Evolutionary conservation across 148 eudicot species (phyloP).

Genomic region (Fagopyrum tataricum): DNA sequence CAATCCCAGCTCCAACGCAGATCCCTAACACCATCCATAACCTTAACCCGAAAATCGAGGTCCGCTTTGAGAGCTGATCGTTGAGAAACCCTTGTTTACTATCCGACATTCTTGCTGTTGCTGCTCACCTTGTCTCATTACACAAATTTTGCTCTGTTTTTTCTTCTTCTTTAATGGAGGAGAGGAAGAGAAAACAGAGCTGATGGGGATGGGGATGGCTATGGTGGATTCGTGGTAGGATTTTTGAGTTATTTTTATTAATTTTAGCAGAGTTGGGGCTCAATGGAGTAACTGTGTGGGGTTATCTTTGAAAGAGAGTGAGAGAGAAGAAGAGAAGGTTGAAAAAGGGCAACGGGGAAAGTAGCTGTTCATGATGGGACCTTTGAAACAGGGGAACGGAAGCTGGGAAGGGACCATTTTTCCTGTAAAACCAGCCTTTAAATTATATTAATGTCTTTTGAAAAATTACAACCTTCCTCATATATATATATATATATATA

Average conservation of each 20-base stretch:
- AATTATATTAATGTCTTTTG: no score
- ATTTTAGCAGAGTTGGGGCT: not conserved
- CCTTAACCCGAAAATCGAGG: conserved; percentile 60
- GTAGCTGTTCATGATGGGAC: not conserved
- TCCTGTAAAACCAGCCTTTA: not conserved
- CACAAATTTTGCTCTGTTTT: not conserved
- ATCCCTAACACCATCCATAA: conserved; percentile 70
- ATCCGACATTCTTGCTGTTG: conserved; percentile 27
- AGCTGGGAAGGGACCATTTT: not conserved
- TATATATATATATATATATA: no score
- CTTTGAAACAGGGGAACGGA: conserved; percentile 1
- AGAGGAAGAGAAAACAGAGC: not conserved
- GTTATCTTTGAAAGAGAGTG: not conserved
- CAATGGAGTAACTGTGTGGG: not conserved
- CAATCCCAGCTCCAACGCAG: conserved; percentile 52
- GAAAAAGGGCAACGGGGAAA: not conserved
- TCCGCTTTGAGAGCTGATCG: conserved; percentile 44
- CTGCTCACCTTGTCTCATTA: not conserved
- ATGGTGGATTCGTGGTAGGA: not conserved
- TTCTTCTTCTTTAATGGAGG: not conserved
- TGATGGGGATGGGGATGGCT: not conserved
- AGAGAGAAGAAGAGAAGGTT: not conserved
- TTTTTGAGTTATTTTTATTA: not conserved
- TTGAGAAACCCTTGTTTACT: conserved; percentile 31
- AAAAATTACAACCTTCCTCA: no score